Evolutionary conservation across 2,329 filamentous ascomycete genomes (phyloP).

Genomic region (Macrophomina phaseolina): DNA sequence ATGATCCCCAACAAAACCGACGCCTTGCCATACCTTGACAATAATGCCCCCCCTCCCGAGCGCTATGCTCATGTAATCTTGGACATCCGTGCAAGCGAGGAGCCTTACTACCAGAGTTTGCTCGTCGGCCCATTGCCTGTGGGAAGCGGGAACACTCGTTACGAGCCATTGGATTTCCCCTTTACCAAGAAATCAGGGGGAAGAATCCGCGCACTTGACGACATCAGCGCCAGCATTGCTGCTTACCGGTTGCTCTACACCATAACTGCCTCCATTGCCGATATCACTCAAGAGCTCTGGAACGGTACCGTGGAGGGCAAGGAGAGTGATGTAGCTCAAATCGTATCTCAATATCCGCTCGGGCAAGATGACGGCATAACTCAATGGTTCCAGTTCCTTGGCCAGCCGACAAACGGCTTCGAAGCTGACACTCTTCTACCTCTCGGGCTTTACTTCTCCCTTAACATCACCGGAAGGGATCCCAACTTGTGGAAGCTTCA

Average conservation of each 20-base stretch:
- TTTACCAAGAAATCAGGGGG: slow-evolving; percentile 41
- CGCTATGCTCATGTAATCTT: slow-evolving; percentile 54
- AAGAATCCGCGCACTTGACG: slow-evolving; percentile 50
- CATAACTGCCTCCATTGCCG: slow-evolving; percentile 44
- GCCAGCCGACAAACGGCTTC: slow-evolving; percentile 45
- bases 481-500: slow-evolving; percentile 57
- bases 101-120: slow-evolving; percentile 51
- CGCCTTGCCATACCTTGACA: slow-evolving; percentile 53
- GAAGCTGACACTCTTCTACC: slow-evolving; percentile 54
- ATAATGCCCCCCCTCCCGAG: slow-evolving; percentile 41
- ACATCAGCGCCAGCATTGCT: slow-evolving; percentile 36
- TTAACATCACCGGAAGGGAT: slow-evolving; percentile 59
- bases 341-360: slow-evolving; percentile 50
- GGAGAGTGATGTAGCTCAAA: slow-evolving; percentile 51
- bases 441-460: slow-evolving; percentile 49
- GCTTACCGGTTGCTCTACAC: slow-evolving; percentile 44
- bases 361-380: slow-evolving; percentile 47
- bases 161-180: slow-evolving; percentile 36
- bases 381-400: slow-evolving; percentile 57
- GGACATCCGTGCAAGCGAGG: slow-evolving; percentile 40
- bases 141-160: slow-evolving; percentile 45
- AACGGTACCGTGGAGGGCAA: slow-evolving; percentile 47
- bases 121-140: slow-evolving; percentile 58
- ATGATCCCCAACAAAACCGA: slow-evolving; percentile 59
- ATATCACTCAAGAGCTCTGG: slow-evolving; percentile 55